Base-by-base conservation (phyloP, 495 filamentous ascomycete species). In the Neurospora tetrasperma region DNA sequence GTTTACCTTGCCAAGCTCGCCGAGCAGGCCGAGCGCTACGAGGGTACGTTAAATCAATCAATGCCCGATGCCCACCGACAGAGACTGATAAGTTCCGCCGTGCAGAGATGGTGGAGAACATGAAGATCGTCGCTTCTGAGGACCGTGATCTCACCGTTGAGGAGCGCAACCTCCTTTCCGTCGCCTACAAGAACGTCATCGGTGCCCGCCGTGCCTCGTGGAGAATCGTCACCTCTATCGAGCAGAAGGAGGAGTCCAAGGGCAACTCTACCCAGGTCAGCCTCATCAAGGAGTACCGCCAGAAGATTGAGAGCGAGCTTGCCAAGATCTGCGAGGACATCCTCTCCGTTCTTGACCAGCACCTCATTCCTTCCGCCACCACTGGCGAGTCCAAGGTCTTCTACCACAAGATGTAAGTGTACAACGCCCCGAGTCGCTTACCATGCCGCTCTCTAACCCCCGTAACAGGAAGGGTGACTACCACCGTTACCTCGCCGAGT, bases 181-280 rank as follows among this genome's bases (percentile, higher is more conserved):
- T 99, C 77, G 96, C 96, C 82, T 99, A 99, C 90, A 99, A 99
- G 93, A 99, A 99, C 87, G 96, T 99, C 83, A 97, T 99, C 82
- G 96, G 96, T 84, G 94, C 96, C 76, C 91, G 96, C 81, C 95
- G 96, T 91, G 96, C 96, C 73, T 98, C 96, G 74, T 99, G 96
- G 96, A 93, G 96, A 88, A 99, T 99, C 83, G 94, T 99, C 81
- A 97, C 96, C 83, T 98, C 96, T 73, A 99, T 99, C 82, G 96
- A 99, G 90, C 96, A 99, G 88, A 99, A 99, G 91, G 96, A 99
- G 87, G 96, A 99, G 87, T 97, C 95, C 80, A 99, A 99, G 90
- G 96, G 96, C 88, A 97, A 97, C 85, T 90, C 94, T 76, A 86
- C 88, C 75, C 96, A 99, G 86, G 96, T 98, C 76, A 81, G 86